phyloP scores from a whole-genome alignment of 1,284 basidiomycete species.

The Porodaedalea pini region DNA sequence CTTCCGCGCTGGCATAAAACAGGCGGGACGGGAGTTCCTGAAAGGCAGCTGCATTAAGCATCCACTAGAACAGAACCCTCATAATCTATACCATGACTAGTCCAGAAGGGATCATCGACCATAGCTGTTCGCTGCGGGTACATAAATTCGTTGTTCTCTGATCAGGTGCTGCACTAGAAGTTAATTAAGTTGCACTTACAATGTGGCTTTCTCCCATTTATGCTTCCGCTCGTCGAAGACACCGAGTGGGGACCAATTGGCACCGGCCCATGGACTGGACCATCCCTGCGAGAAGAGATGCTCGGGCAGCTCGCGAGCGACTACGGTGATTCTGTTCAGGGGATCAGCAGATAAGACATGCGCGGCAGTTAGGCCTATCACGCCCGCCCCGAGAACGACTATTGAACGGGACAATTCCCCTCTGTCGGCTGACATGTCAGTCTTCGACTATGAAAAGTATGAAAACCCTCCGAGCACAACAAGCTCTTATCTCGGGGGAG shows the following conservation, averaged over 20 bases:
- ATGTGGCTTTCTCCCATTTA: conserved; percentile 42
- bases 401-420: conserved; percentile 22
- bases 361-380: conserved; percentile 45
- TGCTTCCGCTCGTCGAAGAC: conserved; percentile 35
- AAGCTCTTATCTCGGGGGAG: background rate
- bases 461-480: background rate
- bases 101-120: conserved; percentile 46
- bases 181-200: no score
- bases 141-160: background rate
- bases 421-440: conserved; percentile 9
- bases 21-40: conserved; percentile 44
- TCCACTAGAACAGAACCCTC: conserved; percentile 17
- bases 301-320: conserved; percentile 64
- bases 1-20: conserved; percentile 33
- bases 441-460: background rate
- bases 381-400: conserved; percentile 52
- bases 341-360: conserved; percentile 35
- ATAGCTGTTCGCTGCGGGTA: conserved; percentile 40
- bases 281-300: conserved; percentile 58
- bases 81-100: conserved; percentile 37
- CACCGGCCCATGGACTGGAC: conserved; percentile 71
- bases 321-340: conserved; percentile 47
- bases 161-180: no score
- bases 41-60: conserved; percentile 22
- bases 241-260: conserved; percentile 62